Evolutionary conservation across 2,329 filamentous ascomycete species (phyloP).

Genomic region (Emergomyces africanus): DNA sequence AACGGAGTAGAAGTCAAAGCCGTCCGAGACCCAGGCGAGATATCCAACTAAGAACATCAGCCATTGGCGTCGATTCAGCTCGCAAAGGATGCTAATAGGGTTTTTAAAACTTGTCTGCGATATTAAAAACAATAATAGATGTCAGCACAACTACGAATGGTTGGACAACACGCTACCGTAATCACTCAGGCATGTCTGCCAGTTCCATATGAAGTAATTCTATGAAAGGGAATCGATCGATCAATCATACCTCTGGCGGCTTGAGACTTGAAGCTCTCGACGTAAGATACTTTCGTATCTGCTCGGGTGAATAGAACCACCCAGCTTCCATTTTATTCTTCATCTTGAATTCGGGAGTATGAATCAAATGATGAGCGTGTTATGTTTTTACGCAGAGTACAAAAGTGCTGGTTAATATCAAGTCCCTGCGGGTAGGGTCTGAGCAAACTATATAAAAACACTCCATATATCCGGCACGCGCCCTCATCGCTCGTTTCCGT

Average conservation of each 20-base stretch:
- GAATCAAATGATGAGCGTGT: too few species aligned
- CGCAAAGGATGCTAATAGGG: conserved; percentile 37
- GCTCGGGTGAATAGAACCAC: conserved; percentile 22
- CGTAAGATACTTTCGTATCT: conserved; percentile 22
- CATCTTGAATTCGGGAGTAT: conserved; percentile 10
- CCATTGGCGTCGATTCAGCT: conserved; percentile 45
- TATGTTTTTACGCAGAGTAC: too few species aligned
- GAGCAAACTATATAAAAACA: too few species aligned
- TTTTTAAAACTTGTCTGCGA: conserved; percentile 42
- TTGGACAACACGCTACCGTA: too few species aligned
- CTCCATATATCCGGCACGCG: too few species aligned
- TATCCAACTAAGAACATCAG: conserved; percentile 41
- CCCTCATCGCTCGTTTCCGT: too few species aligned
- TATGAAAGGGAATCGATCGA: background rate
- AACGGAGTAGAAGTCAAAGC: conserved; percentile 52
- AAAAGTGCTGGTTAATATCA: too few species aligned
- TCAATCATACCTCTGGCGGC: conserved; percentile 17
- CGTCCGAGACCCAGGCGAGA: conserved; percentile 42
- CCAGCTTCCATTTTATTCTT: conserved; percentile 20
- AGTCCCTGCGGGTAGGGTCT: too few species aligned
- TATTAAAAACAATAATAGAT: conserved; percentile 8
- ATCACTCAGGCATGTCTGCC: background rate
- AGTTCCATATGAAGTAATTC: background rate
- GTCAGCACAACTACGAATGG: background rate
- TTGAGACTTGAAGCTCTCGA: conserved; percentile 22